phyloP scores from a whole-genome alignment of 2,329 filamentous ascomycete genomes.

The Talaromyces sp. region DNA sequence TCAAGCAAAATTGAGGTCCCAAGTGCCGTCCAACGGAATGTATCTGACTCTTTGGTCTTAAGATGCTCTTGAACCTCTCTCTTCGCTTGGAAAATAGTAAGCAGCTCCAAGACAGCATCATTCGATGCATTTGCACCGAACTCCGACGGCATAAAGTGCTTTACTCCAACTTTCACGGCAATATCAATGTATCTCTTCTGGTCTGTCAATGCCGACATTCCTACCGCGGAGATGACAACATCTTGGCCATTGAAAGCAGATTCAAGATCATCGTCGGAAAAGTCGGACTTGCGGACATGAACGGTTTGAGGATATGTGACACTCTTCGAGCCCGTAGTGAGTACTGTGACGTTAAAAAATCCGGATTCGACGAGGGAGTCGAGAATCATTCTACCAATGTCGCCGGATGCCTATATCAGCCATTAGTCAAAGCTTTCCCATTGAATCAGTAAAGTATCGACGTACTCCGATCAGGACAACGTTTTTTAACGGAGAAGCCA shows the following conservation, averaged over 20 bases:
- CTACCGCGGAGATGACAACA: slow-evolving; percentile 30
- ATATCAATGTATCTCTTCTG: slow-evolving; percentile 34
- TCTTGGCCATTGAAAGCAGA: slow-evolving; percentile 29
- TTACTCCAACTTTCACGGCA: slow-evolving; percentile 31
- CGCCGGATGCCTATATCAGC: slow-evolving; percentile 16
- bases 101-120: slow-evolving; percentile 23
- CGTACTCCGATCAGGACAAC: not conserved
- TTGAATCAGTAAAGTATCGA: not conserved
- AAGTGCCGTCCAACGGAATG: not conserved
- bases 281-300: slow-evolving; percentile 26
- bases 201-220: slow-evolving; percentile 23
- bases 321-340: slow-evolving; percentile 22
- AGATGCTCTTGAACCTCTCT: not conserved
- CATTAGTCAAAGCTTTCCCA: not conserved
- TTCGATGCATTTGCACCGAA: slow-evolving; percentile 30
- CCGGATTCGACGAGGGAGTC: slow-evolving; percentile 18
- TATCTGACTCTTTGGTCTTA: not conserved
- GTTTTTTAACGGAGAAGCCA: not conserved
- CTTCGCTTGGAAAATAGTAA: not conserved
- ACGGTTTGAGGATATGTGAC: slow-evolving; percentile 1
- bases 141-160: slow-evolving; percentile 34
- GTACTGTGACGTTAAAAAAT: slow-evolving; percentile 24
- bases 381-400: slow-evolving; percentile 26
- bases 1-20: not conserved
- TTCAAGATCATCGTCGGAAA: slow-evolving; percentile 25